A percentile compares a stretch with the other conserved stretches of the same genome.
These are phyloP conservation scores for Avena atlantica DNA, from an alignment of 176 grass and related monocot genomes.

Conservation along the genomic window DNA sequence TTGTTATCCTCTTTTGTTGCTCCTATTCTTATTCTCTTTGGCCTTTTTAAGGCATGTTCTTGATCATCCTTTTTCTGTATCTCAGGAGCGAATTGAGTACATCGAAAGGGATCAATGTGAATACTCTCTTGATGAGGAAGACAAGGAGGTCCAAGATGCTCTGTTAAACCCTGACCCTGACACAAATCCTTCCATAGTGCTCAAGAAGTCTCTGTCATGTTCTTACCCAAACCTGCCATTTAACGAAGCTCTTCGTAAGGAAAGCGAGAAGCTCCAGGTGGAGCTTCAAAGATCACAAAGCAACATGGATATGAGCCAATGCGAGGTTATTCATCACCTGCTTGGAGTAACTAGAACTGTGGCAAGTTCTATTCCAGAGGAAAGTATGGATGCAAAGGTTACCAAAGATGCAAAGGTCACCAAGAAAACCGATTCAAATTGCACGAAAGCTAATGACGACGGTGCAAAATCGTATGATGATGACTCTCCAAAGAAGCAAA, in stretches of 20 bases:
- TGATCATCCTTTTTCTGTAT: slow-evolving; percentile 24
- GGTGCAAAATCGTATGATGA: slow-evolving; percentile 42
- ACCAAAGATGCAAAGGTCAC: slow-evolving; percentile 53
- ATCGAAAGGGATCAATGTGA: slow-evolving; percentile 95
- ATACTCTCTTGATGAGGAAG: slow-evolving; percentile 97
- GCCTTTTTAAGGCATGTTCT: slow-evolving; percentile 14
- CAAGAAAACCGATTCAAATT: slow-evolving; percentile 49
- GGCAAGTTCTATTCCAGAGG: slow-evolving; percentile 63
- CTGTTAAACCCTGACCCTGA: slow-evolving; percentile 75
- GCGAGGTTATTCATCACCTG: slow-evolving; percentile 93
- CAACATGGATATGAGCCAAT: slow-evolving; percentile 77
- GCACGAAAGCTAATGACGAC: slow-evolving; percentile 42
- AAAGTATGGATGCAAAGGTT: slow-evolving; percentile 45
- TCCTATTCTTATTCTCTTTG: background rate
- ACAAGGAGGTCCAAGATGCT: slow-evolving; percentile 86
- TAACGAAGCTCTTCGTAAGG: slow-evolving; percentile 81
- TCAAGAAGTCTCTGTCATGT: slow-evolving; percentile 91
- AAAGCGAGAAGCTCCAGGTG: slow-evolving; percentile 95
- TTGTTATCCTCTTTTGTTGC: slow-evolving; percentile 1
- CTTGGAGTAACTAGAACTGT: slow-evolving; percentile 83
- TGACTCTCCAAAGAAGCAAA: slow-evolving; percentile 51
- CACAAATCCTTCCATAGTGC: slow-evolving; percentile 63
- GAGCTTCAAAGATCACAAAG: slow-evolving; percentile 92
- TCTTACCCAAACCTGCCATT: slow-evolving; percentile 96
- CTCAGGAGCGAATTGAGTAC: slow-evolving; percentile 81